Base-by-base conservation (phyloP, 2,329 filamentous ascomycete genomes). In the Metarhizium humberi region DNA sequence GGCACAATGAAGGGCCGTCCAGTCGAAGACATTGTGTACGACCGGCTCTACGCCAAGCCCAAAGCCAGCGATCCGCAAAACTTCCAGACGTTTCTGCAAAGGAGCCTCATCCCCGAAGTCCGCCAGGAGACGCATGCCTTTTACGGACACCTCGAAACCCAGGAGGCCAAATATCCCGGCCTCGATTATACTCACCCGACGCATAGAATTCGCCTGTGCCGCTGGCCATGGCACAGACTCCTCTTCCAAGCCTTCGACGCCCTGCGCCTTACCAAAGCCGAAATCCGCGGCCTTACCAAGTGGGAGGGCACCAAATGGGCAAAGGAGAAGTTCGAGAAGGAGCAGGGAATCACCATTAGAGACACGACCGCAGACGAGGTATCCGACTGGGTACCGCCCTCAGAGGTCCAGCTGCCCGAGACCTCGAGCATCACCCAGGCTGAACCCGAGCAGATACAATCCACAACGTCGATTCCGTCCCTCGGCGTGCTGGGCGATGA, bases 221-320 rank as follows among this genome's bases (percentile, higher is more conserved):
- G 87, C 57, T 92, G 87, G 76, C 81, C 79, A 16, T 90, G 88
- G 81, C 88, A 92, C 69, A 79, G 83, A 58, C 81, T 85, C 56
- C 79, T 92, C 13, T 92, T 92, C 69, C 81, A 84, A 45, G 86
- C 87, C 32, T 90, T 92, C 64, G 86, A 91, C 69, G 73, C 71
- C 30, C 77, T 92, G 29, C 78, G 78, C 47, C 75, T 92, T 43
- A 92, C 88, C 7, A 73, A 81, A 56, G 73, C 76, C 62, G 88
- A 92, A 67, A 89, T 92, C 61, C 77, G 82, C 54, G 75, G 77
- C 51, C 75, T 92, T 66, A 91, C 88, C 56, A 86, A 88, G 65
- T 92, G 88, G 88, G 88, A 92, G 73, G 88, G 88, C 56, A 92
- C 88, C 10, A 84, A 85, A 58, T 92, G 88, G 88, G 88, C 88